phyloP scores from a whole-genome alignment of 1,284 basidiomycete species.

The Anthracocystis walkeri region DNA sequence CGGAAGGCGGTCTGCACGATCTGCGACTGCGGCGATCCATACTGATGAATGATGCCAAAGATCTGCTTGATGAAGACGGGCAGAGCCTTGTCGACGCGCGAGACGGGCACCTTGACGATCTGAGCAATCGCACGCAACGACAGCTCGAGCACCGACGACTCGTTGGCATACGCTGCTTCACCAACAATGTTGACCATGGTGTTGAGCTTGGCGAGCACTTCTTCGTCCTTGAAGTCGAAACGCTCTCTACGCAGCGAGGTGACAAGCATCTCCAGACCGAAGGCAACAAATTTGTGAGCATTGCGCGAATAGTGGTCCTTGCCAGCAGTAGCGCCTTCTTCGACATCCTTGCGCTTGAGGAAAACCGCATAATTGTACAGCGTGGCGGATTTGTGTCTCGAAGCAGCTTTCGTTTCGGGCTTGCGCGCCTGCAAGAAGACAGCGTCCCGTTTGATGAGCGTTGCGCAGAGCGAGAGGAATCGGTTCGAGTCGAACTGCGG shows the following conservation, averaged over 20 bases:
- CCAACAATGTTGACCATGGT: constrained; percentile 88
- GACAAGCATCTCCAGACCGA: constrained; percentile 91
- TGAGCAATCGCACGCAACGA: constrained; percentile 85
- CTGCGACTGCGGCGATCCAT: constrained; percentile 86
- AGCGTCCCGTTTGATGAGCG: constrained; percentile 90
- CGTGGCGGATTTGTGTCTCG: constrained; percentile 30
- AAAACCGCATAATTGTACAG: constrained; percentile 49
- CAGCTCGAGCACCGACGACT: constrained; percentile 81
- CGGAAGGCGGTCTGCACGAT: constrained; percentile 89
- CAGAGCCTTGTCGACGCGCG: constrained; percentile 80
- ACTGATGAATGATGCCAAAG: constrained; percentile 83
- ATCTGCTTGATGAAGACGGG: constrained; percentile 88
- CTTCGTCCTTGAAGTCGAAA: constrained; percentile 83
- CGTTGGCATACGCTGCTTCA: constrained; percentile 89
- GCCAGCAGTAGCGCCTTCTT: constrained; percentile 58
- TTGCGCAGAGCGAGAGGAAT: constrained; percentile 85
- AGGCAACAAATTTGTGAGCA: constrained; percentile 86
- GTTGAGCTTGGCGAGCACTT: constrained; percentile 82
- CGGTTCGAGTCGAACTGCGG: constrained; percentile 78
- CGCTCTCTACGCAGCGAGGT: constrained; percentile 86
- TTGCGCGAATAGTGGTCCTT: constrained; percentile 70
- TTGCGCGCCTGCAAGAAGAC: constrained; percentile 51
- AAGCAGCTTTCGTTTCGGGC: constrained; percentile 35
- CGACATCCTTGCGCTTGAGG: constrained; percentile 62
- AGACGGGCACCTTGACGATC: constrained; percentile 86